These are phyloP conservation scores for Candida pseudofarinosa DNA, from an alignment of 805 yeast genomes.

Conservation along the genomic window DNA sequence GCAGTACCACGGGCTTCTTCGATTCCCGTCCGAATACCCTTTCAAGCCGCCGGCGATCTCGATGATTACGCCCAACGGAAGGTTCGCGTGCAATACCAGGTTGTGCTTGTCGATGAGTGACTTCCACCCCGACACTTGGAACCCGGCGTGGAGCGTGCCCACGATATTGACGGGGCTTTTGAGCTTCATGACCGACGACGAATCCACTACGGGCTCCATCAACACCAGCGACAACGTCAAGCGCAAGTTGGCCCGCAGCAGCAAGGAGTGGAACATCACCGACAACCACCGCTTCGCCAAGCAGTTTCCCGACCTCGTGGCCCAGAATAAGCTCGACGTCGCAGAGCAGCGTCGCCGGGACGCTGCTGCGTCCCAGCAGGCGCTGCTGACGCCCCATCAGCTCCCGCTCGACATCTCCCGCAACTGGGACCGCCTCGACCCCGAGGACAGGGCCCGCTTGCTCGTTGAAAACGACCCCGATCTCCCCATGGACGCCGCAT, in stretches of 20 bases:
- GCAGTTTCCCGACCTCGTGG: slow-evolving; percentile 68
- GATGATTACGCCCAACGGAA: slow-evolving; percentile 87
- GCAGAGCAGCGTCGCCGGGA: slow-evolving; percentile 7
- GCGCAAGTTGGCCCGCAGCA: slow-evolving; percentile 52
- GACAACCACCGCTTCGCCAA: slow-evolving; percentile 54
- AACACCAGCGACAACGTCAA: slow-evolving; percentile 57
- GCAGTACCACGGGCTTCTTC: slow-evolving; percentile 83
- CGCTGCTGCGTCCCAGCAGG: neutral
- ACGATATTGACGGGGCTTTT: slow-evolving; percentile 83
- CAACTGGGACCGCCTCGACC: slow-evolving; percentile 47
- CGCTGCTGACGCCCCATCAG: slow-evolving; percentile 8
- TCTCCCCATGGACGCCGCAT: slow-evolving; percentile 11
- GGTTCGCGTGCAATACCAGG: slow-evolving; percentile 76
- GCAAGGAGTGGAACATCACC: slow-evolving; percentile 55
- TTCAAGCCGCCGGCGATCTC: slow-evolving; percentile 88
- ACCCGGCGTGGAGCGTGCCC: slow-evolving; percentile 92
- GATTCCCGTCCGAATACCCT: slow-evolving; percentile 83
- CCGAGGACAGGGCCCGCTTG: slow-evolving; percentile 61
- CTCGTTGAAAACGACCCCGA: slow-evolving; percentile 10
- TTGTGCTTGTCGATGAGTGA: slow-evolving; percentile 91
- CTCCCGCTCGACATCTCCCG: slow-evolving; percentile 17
- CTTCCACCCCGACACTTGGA: slow-evolving; percentile 93
- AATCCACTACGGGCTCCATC: slow-evolving; percentile 80
- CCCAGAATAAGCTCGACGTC: slow-evolving; percentile 35
- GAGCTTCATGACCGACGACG: slow-evolving; percentile 89